Evolutionary conservation across 2,329 filamentous ascomycete species (phyloP).

Genomic region (Penicillium sp.): DNA sequence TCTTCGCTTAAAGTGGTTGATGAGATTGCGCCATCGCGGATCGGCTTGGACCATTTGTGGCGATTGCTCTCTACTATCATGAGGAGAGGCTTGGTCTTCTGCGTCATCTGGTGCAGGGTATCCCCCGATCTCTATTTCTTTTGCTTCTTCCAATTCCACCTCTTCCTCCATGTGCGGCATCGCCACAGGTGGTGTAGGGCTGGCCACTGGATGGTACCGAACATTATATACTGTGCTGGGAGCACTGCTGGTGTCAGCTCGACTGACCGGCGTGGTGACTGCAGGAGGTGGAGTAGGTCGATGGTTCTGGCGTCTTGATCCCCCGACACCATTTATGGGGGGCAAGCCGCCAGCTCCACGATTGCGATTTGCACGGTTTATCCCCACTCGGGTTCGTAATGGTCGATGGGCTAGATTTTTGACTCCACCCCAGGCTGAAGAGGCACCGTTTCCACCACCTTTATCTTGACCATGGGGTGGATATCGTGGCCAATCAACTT

Average conservation of each 20-base stretch:
- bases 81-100: constrained; percentile 17
- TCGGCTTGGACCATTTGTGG: constrained; percentile 34
- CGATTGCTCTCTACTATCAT: constrained; percentile 32
- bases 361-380: constrained; percentile 26
- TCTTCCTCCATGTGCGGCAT: constrained; percentile 37
- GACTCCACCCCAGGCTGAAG: constrained; percentile 42
- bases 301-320: constrained; percentile 14
- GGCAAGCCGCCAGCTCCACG: constrained; percentile 8
- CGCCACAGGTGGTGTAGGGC: constrained; percentile 46
- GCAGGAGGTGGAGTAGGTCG: constrained; percentile 48
- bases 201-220: constrained; percentile 58
- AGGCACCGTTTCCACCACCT: constrained; percentile 35
- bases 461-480: constrained; percentile 40
- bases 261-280: constrained; percentile 58
- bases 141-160: constrained; percentile 28
- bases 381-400: constrained; percentile 35
- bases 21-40: constrained; percentile 51
- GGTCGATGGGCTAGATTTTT: constrained; percentile 38
- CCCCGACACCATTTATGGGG: constrained; percentile 13
- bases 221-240: constrained; percentile 66
- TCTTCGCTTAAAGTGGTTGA: constrained; percentile 60
- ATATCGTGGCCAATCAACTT: constrained; percentile 51
- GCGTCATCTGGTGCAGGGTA: constrained; percentile 6
- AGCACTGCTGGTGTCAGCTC: constrained; percentile 62
- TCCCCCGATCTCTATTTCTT: constrained; percentile 25